Conservation (phyloP, 352 stramenopile genomes). For the Globisporangium radiosum region DNA sequence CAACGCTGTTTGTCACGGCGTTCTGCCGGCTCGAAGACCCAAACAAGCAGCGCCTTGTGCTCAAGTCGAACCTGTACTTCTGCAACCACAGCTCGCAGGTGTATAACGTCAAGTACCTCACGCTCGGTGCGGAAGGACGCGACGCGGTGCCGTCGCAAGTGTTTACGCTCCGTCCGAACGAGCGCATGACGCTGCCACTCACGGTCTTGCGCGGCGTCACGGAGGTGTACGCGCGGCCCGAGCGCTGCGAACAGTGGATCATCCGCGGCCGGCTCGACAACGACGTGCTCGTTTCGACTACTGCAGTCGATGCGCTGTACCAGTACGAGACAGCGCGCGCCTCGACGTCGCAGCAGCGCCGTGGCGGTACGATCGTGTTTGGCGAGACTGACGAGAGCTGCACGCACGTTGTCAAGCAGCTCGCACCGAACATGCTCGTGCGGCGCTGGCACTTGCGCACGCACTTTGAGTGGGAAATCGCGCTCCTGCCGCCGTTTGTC, state of each 20-base stretch:
- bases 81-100: constrained; percentile 71
- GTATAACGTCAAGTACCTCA: constrained; percentile 74
- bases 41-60: constrained; percentile 46
- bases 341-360: constrained; percentile 43
- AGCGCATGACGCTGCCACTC: constrained; percentile 61
- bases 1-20: constrained; percentile 58
- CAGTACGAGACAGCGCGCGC: constrained; percentile 43
- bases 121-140: constrained; percentile 37
- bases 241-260: constrained; percentile 66
- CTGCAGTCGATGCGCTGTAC: constrained; percentile 50
- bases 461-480: constrained; percentile 78
- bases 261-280: constrained; percentile 72
- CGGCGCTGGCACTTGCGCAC: constrained; percentile 69
- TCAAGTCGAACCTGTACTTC: constrained; percentile 79
- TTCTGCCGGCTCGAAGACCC: constrained; percentile 71
- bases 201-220: constrained; percentile 77
- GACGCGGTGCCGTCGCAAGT: constrained; percentile 49
- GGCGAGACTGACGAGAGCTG: constrained; percentile 68
- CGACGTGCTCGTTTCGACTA: constrained; percentile 55
- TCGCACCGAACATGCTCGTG: constrained; percentile 70
- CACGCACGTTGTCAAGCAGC: constrained; percentile 62
- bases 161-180: constrained; percentile 49
- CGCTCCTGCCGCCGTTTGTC: constrained; percentile 70
- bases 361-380: constrained; percentile 66
- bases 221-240: constrained; percentile 68